Percentiles rank a stretch among this genome's conserved stretches.
phyloP scores from a whole-genome alignment of 306 rosid genomes.

The Trifolium dubium region DNA sequence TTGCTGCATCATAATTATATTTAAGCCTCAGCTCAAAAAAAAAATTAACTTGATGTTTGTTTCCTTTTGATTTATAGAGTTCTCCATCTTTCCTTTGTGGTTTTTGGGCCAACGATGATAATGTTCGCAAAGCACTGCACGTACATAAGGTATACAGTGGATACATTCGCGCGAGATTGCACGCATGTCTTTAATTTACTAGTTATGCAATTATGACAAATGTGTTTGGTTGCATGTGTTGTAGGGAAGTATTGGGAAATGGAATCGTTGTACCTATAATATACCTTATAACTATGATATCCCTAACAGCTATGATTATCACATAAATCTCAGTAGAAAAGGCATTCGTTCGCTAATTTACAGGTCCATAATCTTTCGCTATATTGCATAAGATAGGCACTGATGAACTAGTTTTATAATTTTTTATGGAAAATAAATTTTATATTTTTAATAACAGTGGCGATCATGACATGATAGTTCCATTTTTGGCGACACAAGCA shows the following conservation, averaged over 20 bases:
- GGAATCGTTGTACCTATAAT: slow-evolving; percentile 54
- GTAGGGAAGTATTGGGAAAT: slow-evolving; percentile 65
- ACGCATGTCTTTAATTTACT: neutral
- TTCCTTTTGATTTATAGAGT: slow-evolving; percentile 31
- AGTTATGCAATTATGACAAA: neutral
- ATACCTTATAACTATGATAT: neutral
- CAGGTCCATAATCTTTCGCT: slow-evolving; percentile 44
- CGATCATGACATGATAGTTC: slow-evolving; percentile 55
- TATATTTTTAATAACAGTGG: slow-evolving; percentile 50
- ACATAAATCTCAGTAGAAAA: slow-evolving; percentile 57
- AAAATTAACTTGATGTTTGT: neutral
- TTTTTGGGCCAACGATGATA: slow-evolving; percentile 64
- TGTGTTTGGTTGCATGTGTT: slow-evolving; percentile 2
- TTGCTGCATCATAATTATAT: neutral
- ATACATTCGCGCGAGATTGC: neutral
- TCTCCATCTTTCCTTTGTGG: slow-evolving; percentile 41
- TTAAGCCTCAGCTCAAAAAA: neutral
- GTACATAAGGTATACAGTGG: slow-evolving; percentile 51
- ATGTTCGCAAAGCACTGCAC: slow-evolving; percentile 62
- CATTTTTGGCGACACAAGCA: slow-evolving; percentile 61
- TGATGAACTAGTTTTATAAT: neutral
- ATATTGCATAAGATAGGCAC: neutral
- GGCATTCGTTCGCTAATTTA: slow-evolving; percentile 65
- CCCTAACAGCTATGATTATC: slow-evolving; percentile 40
- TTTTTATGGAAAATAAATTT: neutral